Conservation (phyloP, 2,329 filamentous ascomycete genomes). For the Geosmithia flava region DNA sequence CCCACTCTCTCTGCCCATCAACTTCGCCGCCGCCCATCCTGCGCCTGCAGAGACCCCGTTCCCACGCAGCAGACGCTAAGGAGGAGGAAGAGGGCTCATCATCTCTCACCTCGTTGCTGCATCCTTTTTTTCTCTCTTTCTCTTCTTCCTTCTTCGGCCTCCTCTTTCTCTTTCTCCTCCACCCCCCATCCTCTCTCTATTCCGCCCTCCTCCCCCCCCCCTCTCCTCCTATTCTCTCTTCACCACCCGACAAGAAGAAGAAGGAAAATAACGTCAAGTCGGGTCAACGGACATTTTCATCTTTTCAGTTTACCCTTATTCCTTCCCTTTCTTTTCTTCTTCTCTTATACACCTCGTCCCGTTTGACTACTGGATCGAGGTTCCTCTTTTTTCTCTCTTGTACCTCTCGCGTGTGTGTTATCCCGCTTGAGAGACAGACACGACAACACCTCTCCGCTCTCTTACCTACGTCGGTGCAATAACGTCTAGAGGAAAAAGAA, state of each 20-base stretch:
- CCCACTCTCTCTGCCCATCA: too few relatives aligned
- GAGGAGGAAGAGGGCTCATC: not conserved
- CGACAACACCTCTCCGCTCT: not conserved
- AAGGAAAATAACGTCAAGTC: not conserved
- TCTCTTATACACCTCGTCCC: too few relatives aligned
- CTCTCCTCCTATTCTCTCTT: slow-evolving; percentile 7
- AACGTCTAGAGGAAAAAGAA: not conserved
- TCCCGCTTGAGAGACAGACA: not conserved
- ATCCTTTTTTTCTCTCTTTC: slow-evolving; percentile 2
- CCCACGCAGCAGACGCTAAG: slow-evolving; percentile 2
- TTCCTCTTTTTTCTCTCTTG: slow-evolving; percentile 14
- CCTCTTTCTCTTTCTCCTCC: slow-evolving; percentile 7
- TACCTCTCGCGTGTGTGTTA: not conserved
- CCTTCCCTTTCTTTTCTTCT: slow-evolving; percentile 9
- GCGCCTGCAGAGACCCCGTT: slow-evolving; percentile 2
- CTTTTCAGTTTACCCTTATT: slow-evolving; percentile 19
- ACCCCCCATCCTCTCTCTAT: slow-evolving; percentile 8
- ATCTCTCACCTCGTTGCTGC: slow-evolving; percentile 1
- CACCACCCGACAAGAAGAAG: slow-evolving; percentile 2
- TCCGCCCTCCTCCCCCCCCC: slow-evolving; percentile 7
- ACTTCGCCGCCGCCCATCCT: not conserved
- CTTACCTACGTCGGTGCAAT: not conserved
- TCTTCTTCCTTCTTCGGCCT: slow-evolving; percentile 1
- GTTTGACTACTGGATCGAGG: slow-evolving; percentile 14
- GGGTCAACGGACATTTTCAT: slow-evolving; percentile 14